Evolutionary conservation across 306 rosid genomes (phyloP), one percentile per base, ranked within the genome.

Genomic region (Quercus wislizeni): DNA sequence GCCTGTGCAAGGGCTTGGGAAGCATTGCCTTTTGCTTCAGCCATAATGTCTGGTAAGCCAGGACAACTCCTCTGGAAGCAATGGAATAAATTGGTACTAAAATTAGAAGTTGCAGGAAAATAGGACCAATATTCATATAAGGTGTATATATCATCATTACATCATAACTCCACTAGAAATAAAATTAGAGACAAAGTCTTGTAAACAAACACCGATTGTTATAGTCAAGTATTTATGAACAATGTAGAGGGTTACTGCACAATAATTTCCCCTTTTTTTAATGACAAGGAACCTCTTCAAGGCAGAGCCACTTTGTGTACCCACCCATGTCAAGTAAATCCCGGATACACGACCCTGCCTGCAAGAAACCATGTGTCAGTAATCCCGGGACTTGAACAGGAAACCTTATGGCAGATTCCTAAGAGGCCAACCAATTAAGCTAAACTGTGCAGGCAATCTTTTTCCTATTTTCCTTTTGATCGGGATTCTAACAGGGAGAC

Each of bases 1-100:
- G 98, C 99, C 86, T 88, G 84, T 82, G 98, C 92, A 57, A 95
- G 90, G 79, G 78, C 90, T 83, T 85, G 86, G 15, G 96, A 93
- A 78, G 88, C 72, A 80, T 82, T 87, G 31, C 64, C 79, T 67
- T 86, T 85, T 74, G 82, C 82, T 82, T 77, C 83, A 63, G 82
- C 83, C 83, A 77, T 70, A 51, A 54, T 43, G 33, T 84, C 75
- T 76, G 74, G 80, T 58, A 84, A 76, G 74, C 69, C 76, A 80
- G 83, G 73, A 74, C 31, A 75, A 77, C 27, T 19, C 75, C 56
- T 80, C 99, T 92, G 85, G 82, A 55, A 81, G 57, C 8, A 54
- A 69, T 23, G n/a, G 41, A 76, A 46, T 31, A 76, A 69, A 30
- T 49, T 74, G 70, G 65, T 7, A 28, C 51, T 12, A 82, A 78